Base-by-base conservation (phyloP, 345 rosid genomes). In the Reutealis trisperma region DNA sequence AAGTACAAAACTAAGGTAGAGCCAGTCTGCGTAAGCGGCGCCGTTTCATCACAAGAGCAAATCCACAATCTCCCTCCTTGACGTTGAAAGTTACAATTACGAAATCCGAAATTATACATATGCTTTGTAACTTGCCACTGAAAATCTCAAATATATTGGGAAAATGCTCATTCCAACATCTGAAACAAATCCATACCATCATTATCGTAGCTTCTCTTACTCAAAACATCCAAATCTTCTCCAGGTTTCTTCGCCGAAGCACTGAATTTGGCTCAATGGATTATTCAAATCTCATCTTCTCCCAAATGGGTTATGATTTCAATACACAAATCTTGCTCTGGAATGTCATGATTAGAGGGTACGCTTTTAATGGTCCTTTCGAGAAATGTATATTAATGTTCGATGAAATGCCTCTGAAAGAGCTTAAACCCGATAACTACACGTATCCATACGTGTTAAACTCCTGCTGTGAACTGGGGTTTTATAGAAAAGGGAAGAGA, bases 111-210 rank as follows among this genome's bases (percentile, higher is more conserved):
- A 12, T 54, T 15, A 11, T 64, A 8, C 24, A 11, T 15, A 79
- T 83, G 85, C 67, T 71, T 76, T 16, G 37, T 34, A 69, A 57
- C 61, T 55, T 83, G 13, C 73, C 45, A 22, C 76, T 67, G 13
- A 57, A 67, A 41, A 70, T 83, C 52, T 58, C 80, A 57, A 24
- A 68, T 51, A 25, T 72, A 27, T 55, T 77, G 74, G 82, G 74
- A 15, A 21, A 73, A 71, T 80, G 82, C 80, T 54, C 41, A 19
- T 80, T 84, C 42, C 76, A 70, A 21, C 79, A 82, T 69, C 82
- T 80, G 44, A 85, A 78, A 55, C 80, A 81, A 70, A 74, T 86
- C 65, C 89, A 84, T 51, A 86, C 84, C 64, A 75, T 79, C 32
- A 76, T 81, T 44, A 65, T 84, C 60, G 15, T 77, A 44, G 74